Evolutionary conservation across 805 yeast genomes (phyloP).

Genomic region (Metschnikowia arizonensis): DNA sequence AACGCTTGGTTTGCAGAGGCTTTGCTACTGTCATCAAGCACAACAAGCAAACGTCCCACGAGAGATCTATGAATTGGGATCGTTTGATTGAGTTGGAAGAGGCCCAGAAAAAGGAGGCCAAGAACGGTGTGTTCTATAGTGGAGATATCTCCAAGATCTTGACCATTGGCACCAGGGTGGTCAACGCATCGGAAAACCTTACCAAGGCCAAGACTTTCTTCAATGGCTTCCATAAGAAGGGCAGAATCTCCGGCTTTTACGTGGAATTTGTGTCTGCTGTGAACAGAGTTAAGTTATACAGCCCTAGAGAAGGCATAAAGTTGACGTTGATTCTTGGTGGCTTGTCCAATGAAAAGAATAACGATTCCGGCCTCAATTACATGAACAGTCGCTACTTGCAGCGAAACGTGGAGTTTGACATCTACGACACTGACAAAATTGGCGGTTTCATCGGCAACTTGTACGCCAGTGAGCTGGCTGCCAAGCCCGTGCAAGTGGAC

Average conservation of each 20-base stretch:
- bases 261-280: slow-evolving; percentile 72
- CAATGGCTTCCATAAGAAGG: slow-evolving; percentile 63
- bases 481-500: slow-evolving; percentile 51
- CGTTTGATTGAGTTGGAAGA: slow-evolving; percentile 65
- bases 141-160: slow-evolving; percentile 43
- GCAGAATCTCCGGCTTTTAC: slow-evolving; percentile 55
- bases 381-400: slow-evolving; percentile 57
- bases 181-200: slow-evolving; percentile 75
- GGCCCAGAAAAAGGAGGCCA: slow-evolving; percentile 47
- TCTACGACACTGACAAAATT: slow-evolving; percentile 65
- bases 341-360: slow-evolving; percentile 41
- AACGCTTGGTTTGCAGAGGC: slow-evolving; percentile 58
- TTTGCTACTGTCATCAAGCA: slow-evolving; percentile 76
- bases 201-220: slow-evolving; percentile 71
- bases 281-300: slow-evolving; percentile 58
- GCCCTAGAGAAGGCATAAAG: slow-evolving; percentile 69
- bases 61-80: slow-evolving; percentile 76
- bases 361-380: slow-evolving; percentile 48
- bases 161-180: slow-evolving; percentile 55
- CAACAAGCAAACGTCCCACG: slow-evolving; percentile 63
- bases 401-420: slow-evolving; percentile 67
- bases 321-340: slow-evolving; percentile 77
- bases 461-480: slow-evolving; percentile 45
- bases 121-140: slow-evolving; percentile 59
- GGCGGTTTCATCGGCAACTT: slow-evolving; percentile 80